phyloP scores from a whole-genome alignment of 2,329 filamentous ascomycete genomes.

The Xylaria digitata region DNA sequence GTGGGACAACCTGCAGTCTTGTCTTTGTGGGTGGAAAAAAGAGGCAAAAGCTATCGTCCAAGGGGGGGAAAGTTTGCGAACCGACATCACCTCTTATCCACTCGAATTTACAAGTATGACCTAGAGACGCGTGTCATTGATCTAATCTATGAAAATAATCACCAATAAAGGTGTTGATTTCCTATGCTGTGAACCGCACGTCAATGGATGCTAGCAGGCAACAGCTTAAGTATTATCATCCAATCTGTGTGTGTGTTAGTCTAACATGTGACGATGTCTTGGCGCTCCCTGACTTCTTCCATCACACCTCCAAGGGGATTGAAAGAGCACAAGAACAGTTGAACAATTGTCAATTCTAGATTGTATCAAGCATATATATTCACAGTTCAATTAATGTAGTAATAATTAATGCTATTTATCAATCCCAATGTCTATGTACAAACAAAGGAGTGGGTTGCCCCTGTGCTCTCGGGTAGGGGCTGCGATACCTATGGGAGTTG shows the following conservation, averaged over 20 bases:
- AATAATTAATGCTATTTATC: background rate
- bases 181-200: conserved; percentile 10
- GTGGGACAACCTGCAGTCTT: background rate
- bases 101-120: background rate
- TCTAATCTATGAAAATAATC: background rate
- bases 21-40: background rate
- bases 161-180: conserved; percentile 1
- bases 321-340: conserved; percentile 13
- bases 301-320: conserved; percentile 6
- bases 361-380: background rate
- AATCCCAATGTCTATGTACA: background rate
- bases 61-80: background rate
- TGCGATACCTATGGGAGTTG: too few species aligned
- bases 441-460: too few species aligned
- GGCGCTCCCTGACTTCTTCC: conserved; percentile 4
- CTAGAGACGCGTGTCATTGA: conserved; percentile 1
- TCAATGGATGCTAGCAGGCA: conserved; percentile 20
- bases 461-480: too few species aligned
- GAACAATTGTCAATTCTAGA: conserved; percentile 19
- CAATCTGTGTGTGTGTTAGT: background rate
- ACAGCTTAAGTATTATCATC: conserved; percentile 4
- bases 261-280: conserved; percentile 32
- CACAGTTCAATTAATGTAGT: background rate
- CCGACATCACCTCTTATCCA: background rate
- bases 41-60: background rate